Evolutionary conservation across 352 stramenopile genomes (phyloP), one percentile per base, ranked within the genome.

Genomic region (Globisporangium nodosum): DNA sequence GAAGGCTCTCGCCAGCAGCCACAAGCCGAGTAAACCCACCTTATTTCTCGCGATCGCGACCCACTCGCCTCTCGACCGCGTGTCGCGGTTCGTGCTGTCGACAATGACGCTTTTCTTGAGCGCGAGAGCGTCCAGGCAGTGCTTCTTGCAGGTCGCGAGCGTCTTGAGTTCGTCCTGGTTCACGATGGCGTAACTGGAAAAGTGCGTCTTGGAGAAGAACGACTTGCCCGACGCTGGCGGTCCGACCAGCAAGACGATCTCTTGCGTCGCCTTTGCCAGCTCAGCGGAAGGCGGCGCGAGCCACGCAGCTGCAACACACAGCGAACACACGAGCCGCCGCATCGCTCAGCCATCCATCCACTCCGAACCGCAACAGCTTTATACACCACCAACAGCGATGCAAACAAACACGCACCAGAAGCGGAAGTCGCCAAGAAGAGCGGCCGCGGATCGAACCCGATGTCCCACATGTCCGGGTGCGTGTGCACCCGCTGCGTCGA

Each of bases 101-200:
- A 96, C 66, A 20, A 96, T 66, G 33, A 96, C 79, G 64, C 79
- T 96, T 49, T 81, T 80, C 24, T 81, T 74, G 21, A 71, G 50
- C 3, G 66, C 57, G 21, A 97, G 74, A 0, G 69, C 69, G 49
- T 87, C 75, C 9, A 74, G 51, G 24, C 78, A 87, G 35, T 66
- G 78, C 18, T 73, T 76, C 49, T 85, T 87, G 69, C 90, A 97
- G 52, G 88, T 93, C 3, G 65, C 58, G 31, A 79, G 56, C 6
- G 81, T 95, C 53, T 88, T 88, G 42, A 96, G 73, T 31, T 90
- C 79, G 58, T 97, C 90, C 65, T 96, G 89, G 37, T 78, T 96
- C 35, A 97, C 70, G 40, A 81, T 56, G 8, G 68, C 62, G 70
- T 96, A 95, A 1, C 66, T 70, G 15, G 53, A 61, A 12, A 88